Evolutionary conservation across 208 protist genomes (phyloP), one percentile per base, ranked within the genome.

Genomic region (Angomonas desouzai): DNA sequence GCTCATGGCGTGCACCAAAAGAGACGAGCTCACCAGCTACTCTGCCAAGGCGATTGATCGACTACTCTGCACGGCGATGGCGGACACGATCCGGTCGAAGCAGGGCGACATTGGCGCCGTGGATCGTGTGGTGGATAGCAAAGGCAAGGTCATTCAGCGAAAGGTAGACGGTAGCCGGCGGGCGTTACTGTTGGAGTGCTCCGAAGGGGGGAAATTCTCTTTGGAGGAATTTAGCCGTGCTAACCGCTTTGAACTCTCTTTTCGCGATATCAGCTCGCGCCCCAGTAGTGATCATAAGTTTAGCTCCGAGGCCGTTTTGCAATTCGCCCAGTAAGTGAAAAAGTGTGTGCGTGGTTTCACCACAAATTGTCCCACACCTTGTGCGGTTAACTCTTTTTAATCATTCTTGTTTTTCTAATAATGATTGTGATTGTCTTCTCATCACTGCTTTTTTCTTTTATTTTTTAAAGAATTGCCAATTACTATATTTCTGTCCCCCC

Each of bases 1-100:
- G 0, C 55, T 90, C 10, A 70, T 96, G 33, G 86, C 77, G n/a
- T 90, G 83, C 55, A 93, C 77, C 7, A 91, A 93, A 63, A 79
- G 89, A 0, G 89, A 96, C 55, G 86, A 92, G 60, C 34, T 91
- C 2, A 92, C 85, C 32, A 91, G 83, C 68, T 96, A 92, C 73
- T 73, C 82, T 30, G 34, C 81, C n/a, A 84, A 81, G 55, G 79
- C 86, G 36, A 80, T 93, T 55, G 72, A 74, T 3, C 84, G 81
- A 65, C 49, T 96, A 40, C 67, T 96, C 16, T 27, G 27, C 29
- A 33, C 56, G 2, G 56, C 56, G 30, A 61, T 61, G 56, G 33
- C 34, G 25, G 29, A 33, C 18, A 43, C 56, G 22, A 61, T 61
- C 30, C 32, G 33, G n/a, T 34, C 56, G 30, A 34, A 43, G 22